These are phyloP conservation scores for Aspergillus panamensis DNA, from an alignment of 495 filamentous ascomycete species.

Conservation along the genomic window DNA sequence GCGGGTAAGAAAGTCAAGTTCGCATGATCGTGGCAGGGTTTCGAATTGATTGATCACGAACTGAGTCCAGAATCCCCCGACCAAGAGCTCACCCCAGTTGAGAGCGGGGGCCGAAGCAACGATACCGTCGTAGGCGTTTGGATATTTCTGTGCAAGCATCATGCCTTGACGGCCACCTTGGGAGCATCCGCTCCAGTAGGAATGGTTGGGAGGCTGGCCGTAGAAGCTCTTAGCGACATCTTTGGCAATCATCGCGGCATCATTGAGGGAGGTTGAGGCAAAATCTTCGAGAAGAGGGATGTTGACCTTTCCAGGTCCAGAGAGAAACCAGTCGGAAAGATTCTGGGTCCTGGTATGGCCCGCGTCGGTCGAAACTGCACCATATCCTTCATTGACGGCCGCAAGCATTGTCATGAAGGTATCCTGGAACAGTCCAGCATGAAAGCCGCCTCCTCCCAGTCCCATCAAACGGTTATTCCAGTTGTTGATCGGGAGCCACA, in stretches of 20 bases:
- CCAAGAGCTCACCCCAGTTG: conserved; percentile 11
- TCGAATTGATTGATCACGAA: conserved; percentile 19
- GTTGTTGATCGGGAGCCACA: conserved; percentile 35
- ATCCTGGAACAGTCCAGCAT: conserved; percentile 24
- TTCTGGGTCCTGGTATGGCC: conserved; percentile 21
- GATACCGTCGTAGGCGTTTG: conserved; percentile 55
- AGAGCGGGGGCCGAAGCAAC: conserved; percentile 47
- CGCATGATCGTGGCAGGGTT: conserved; percentile 27
- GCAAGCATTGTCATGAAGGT: conserved; percentile 19
- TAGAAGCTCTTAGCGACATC: conserved; percentile 20
- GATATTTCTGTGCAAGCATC: conserved; percentile 39
- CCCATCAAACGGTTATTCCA: conserved; percentile 43
- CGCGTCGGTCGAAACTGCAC: conserved; percentile 42
- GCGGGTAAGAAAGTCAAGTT: conserved; percentile 43
- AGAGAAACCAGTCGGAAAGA: conserved; percentile 33
- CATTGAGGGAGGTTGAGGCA: conserved; percentile 36
- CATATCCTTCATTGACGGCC: conserved; percentile 37
- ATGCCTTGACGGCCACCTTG: conserved; percentile 45
- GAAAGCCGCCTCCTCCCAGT: conserved; percentile 43
- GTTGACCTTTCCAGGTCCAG: conserved; percentile 41
- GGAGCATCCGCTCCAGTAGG: conserved; percentile 49
- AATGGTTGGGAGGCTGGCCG: conserved; percentile 21
- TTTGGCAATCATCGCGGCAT: conserved; percentile 25
- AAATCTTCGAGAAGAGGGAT: conserved; percentile 36
- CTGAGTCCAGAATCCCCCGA: conserved; percentile 34